Evolutionary conservation across 768 basidiomycete genomes (phyloP).

Genomic region (Lactifluus echinatus): DNA sequence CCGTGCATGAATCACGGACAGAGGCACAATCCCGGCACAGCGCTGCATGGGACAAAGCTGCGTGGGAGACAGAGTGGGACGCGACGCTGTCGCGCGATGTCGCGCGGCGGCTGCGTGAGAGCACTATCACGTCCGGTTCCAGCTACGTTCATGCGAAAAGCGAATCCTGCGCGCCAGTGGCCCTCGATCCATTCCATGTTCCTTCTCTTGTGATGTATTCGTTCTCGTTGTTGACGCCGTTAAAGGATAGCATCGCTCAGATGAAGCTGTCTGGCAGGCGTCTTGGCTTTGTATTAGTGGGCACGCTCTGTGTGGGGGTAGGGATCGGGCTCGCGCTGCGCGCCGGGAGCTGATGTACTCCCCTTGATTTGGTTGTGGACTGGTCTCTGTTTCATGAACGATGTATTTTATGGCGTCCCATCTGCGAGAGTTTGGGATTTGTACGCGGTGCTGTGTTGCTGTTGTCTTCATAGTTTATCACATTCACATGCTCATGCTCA

Average conservation of each 20-base stretch:
- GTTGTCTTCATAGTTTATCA: background rate
- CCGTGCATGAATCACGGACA: constrained; percentile 28
- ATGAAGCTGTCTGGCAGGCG: constrained; percentile 21
- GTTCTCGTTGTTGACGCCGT: constrained; percentile 48
- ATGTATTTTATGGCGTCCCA: background rate
- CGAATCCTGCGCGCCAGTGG: constrained; percentile 23
- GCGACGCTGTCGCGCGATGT: constrained; percentile 52
- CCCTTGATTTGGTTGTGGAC: background rate
- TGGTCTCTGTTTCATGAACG: background rate
- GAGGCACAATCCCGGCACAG: constrained; percentile 10
- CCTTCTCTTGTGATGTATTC: constrained; percentile 56
- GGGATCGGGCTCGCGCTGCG: constrained; percentile 34
- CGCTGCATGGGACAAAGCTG: constrained; percentile 46
- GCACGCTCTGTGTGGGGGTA: constrained; percentile 39
- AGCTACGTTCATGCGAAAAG: constrained; percentile 10
- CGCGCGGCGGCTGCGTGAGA: constrained; percentile 40
- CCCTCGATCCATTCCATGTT: constrained; percentile 58
- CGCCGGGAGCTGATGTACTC: background rate
- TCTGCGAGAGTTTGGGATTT: background rate
- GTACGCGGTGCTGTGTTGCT: background rate
- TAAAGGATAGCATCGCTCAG: constrained; percentile 26
- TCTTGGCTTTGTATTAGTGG: constrained; percentile 29
- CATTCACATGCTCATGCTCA: no score
- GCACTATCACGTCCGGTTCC: constrained; percentile 17
- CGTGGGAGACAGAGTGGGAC: constrained; percentile 64